These are phyloP conservation scores for Opeltia flavorubescens DNA, from an alignment of 495 filamentous ascomycete species.

Conservation along the genomic window DNA sequence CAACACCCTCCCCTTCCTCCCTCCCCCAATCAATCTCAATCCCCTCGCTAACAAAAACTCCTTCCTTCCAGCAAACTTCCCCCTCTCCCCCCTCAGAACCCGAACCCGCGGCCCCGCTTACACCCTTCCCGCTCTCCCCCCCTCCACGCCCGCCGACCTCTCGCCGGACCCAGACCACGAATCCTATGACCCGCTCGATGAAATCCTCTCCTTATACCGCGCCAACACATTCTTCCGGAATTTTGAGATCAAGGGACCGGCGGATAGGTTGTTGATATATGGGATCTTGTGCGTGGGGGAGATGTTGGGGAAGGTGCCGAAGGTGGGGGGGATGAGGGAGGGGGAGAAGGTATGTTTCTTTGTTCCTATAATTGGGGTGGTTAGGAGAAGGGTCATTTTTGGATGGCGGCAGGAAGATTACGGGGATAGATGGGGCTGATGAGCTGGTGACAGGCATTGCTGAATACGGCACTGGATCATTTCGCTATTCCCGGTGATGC, in stretches of 20 bases:
- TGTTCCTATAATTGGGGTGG: background rate
- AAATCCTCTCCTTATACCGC: slow-evolving; percentile 82
- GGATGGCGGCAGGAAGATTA: background rate
- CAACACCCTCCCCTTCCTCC: background rate
- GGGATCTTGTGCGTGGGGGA: slow-evolving; percentile 89
- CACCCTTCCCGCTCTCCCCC: slow-evolving; percentile 59
- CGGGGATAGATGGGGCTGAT: background rate
- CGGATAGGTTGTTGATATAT: slow-evolving; percentile 90
- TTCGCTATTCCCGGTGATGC: slow-evolving; percentile 94
- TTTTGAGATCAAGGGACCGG: slow-evolving; percentile 96
- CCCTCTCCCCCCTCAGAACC: slow-evolving; percentile 85
- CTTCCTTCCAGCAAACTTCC: slow-evolving; percentile 62
- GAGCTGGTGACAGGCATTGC: slow-evolving; percentile 34
- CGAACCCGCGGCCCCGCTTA: slow-evolving; percentile 84
- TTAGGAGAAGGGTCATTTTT: background rate
- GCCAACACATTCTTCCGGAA: slow-evolving; percentile 98
- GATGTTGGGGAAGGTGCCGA: slow-evolving; percentile 71
- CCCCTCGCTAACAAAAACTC: background rate
- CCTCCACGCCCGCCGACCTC: slow-evolving; percentile 44
- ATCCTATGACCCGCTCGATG: slow-evolving; percentile 89
- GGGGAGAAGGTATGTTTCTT: slow-evolving; percentile 39
- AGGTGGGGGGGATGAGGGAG: slow-evolving; percentile 44
- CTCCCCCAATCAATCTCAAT: background rate
- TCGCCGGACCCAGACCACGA: slow-evolving; percentile 72
- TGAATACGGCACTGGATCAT: slow-evolving; percentile 69